These are phyloP conservation scores for Ogataea dorogensis DNA, from an alignment of 805 yeast genomes.

Conservation along the genomic window DNA sequence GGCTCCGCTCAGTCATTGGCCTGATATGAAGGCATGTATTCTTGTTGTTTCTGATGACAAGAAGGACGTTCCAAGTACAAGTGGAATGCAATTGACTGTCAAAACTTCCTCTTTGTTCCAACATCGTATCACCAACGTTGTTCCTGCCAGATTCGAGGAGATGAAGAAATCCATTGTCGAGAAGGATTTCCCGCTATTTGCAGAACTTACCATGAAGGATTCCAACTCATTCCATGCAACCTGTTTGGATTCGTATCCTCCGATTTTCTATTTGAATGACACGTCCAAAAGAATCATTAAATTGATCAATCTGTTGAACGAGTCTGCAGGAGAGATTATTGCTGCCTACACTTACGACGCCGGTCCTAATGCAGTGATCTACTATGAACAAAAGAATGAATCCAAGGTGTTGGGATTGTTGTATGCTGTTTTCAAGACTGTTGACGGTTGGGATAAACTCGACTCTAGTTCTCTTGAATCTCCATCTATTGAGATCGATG, in stretches of 20 bases:
- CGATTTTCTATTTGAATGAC: conserved; percentile 91
- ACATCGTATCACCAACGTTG: conserved; percentile 75
- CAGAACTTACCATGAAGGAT: conserved; percentile 90
- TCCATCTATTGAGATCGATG: conserved; percentile 31
- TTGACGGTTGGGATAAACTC: conserved; percentile 65
- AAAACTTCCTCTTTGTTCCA: conserved; percentile 82
- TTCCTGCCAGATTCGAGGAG: conserved; percentile 77
- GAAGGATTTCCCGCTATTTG: conserved; percentile 80
- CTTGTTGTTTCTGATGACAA: conserved; percentile 90
- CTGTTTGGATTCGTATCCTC: conserved; percentile 94
- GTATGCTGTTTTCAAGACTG: conserved; percentile 53
- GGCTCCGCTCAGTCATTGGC: conserved; percentile 86
- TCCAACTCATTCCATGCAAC: conserved; percentile 97
- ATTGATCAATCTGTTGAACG: conserved; percentile 75
- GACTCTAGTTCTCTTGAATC: conserved; percentile 15
- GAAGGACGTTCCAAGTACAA: conserved; percentile 91
- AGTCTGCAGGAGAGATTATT: conserved; percentile 57
- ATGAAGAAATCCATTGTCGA: conserved; percentile 75
- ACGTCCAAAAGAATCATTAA: conserved; percentile 81
- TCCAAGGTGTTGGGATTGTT: conserved; percentile 68
- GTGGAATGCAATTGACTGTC: conserved; percentile 97
- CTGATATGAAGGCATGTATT: conserved; percentile 86
- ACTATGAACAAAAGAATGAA: conserved; percentile 79
- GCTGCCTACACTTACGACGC: conserved; percentile 99
- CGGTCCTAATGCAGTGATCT: conserved; percentile 97